Percentiles rank a stretch among this genome's conserved stretches.
These are phyloP conservation scores for Kwoniella dendrophila DNA, from an alignment of 768 basidiomycete species.

Conservation along the genomic window DNA sequence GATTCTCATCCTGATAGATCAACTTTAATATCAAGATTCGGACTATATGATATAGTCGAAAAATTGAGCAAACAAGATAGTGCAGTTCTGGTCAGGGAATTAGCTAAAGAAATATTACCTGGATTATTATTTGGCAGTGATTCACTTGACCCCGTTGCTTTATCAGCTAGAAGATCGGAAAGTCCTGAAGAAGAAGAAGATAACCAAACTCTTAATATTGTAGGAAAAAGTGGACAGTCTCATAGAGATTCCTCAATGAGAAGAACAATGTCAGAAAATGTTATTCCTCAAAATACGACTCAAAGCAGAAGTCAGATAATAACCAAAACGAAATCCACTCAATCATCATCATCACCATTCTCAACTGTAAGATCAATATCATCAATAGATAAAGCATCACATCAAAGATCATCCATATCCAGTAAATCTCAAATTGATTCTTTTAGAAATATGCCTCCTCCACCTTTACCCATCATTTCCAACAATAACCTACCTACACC, in stretches of 20 bases:
- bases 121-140: constrained; percentile 37
- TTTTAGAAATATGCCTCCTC: constrained; percentile 16
- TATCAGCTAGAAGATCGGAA: background rate
- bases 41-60: constrained; percentile 76
- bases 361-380: background rate
- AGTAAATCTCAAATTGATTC: constrained; percentile 8
- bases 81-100: constrained; percentile 83
- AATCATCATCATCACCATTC: background rate
- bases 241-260: constrained; percentile 1
- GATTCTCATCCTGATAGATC: constrained; percentile 86
- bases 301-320: too few species aligned
- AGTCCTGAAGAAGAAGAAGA: background rate
- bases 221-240: background rate
- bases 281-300: background rate
- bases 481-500: background rate
- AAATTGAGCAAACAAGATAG: constrained; percentile 80
- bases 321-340: too few species aligned
- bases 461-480: background rate
- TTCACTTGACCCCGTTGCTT: constrained; percentile 10
- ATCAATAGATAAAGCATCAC: background rate
- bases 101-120: constrained; percentile 54
- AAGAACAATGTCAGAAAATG: constrained; percentile 21
- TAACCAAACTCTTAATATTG: background rate
- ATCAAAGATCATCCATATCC: background rate
- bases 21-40: constrained; percentile 78